Evolutionary conservation across 768 basidiomycete genomes (phyloP).

Genomic region (Suillus luteus): DNA sequence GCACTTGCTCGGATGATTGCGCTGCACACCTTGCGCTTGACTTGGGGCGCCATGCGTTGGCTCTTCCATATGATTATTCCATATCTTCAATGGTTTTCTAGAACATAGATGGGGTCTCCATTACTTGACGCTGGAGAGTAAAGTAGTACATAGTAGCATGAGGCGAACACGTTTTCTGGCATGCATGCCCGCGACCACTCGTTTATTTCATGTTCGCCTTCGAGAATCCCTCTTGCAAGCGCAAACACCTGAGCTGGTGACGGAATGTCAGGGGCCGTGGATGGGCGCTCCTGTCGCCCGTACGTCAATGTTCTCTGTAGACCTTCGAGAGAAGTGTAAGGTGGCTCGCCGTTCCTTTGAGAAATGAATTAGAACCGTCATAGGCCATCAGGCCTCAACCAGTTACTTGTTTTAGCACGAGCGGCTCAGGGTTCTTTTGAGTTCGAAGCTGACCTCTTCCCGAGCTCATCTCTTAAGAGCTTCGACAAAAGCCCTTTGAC

Average conservation of each 20-base stretch:
- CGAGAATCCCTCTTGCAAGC: neutral
- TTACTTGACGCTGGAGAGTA: slow-evolving; percentile 12
- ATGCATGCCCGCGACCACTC: neutral
- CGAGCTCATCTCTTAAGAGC: neutral
- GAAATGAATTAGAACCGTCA: slow-evolving; percentile 7
- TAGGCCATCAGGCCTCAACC: neutral
- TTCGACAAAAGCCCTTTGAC: neutral
- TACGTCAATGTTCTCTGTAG: slow-evolving; percentile 4
- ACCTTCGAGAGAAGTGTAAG: slow-evolving; percentile 1
- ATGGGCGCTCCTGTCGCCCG: neutral
- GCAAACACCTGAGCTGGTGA: neutral
- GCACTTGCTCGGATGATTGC: slow-evolving; percentile 24
- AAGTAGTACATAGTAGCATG: slow-evolving; percentile 5
- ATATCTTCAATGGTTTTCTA: slow-evolving; percentile 36
- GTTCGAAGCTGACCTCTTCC: neutral
- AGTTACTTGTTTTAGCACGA: neutral
- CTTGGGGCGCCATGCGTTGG: slow-evolving; percentile 33
- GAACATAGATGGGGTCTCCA: slow-evolving; percentile 23
- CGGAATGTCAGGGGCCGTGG: neutral
- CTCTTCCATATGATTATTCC: slow-evolving; percentile 42
- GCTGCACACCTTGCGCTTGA: slow-evolving; percentile 25
- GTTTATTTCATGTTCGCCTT: neutral
- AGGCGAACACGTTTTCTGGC: slow-evolving; percentile 4
- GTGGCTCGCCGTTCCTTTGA: neutral
- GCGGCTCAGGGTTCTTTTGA: slow-evolving; percentile 4